These are phyloP conservation scores for Metrosideros polymorpha DNA, from an alignment of 441 rosid genomes.

Conservation along the genomic window DNA sequence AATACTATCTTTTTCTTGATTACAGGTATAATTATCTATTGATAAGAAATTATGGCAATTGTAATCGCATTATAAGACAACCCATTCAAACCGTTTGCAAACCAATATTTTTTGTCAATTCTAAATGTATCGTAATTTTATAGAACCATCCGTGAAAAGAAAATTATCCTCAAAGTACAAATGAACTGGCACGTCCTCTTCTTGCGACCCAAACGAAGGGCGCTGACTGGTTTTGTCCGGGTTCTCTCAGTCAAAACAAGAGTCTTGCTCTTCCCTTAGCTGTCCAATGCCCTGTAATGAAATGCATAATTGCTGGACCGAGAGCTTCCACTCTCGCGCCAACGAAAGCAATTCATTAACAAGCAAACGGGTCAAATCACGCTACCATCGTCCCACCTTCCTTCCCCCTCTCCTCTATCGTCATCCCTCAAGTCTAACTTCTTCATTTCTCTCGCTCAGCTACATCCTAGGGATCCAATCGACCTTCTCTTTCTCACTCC, in stretches of 20 bases:
- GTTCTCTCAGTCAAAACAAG: not conserved
- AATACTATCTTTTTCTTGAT: no score
- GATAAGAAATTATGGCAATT: no score
- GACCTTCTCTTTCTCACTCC: not conserved
- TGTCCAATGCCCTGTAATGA: not conserved
- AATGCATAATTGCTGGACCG: not conserved
- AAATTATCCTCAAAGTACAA: no score
- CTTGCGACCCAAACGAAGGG: not conserved
- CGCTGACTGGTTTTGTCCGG: not conserved
- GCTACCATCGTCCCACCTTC: not conserved
- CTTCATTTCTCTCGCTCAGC: not conserved
- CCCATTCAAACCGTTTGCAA: no score
- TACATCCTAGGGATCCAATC: not conserved
- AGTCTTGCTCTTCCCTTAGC: not conserved
- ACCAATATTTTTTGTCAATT: no score
- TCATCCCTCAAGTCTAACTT: not conserved
- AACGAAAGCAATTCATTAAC: no score
- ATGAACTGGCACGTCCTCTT: not conserved
- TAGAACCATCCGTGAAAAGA: no score
- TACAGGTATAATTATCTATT: no score
- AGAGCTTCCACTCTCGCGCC: not conserved
- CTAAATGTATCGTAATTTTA: no score
- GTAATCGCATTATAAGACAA: no score
- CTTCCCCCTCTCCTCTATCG: not conserved
- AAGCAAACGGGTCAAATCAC: no score